A percentile compares a stretch with the other conserved stretches of the same genome.
phyloP scores from a whole-genome alignment of 2,329 filamentous ascomycete genomes.

The Metarhizium rileyi region DNA sequence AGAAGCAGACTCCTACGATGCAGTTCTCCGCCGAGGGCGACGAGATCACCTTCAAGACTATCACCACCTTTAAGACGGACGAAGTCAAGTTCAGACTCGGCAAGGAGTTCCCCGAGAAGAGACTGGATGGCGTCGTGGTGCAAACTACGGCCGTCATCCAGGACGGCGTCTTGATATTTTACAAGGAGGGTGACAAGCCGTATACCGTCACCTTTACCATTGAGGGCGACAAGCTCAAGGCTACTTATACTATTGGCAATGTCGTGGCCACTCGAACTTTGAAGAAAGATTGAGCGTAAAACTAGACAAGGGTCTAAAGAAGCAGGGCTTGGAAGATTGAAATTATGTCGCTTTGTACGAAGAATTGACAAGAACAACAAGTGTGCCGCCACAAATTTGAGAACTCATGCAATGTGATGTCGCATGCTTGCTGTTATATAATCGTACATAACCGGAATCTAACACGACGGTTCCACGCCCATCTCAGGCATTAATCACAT shows the following conservation, averaged over 20 bases:
- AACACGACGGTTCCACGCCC: too few species aligned
- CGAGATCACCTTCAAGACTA: not conserved
- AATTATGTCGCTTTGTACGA: too few species aligned
- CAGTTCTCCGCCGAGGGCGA: not conserved
- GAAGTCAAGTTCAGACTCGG: slow-evolving; percentile 1
- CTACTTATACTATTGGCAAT: not conserved
- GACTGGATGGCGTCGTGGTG: not conserved
- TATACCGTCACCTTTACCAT: not conserved
- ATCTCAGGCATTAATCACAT: too few species aligned
- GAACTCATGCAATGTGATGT: too few species aligned
- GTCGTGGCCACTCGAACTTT: not conserved
- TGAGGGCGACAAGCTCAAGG: not conserved
- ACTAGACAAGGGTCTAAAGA: too few species aligned
- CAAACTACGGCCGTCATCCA: not conserved
- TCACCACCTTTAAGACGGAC: slow-evolving; percentile 2
- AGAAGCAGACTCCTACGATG: not conserved
- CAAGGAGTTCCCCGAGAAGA: not conserved
- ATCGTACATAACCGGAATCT: too few species aligned
- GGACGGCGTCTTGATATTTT: not conserved
- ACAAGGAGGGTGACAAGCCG: slow-evolving; percentile 1
- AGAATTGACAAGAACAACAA: too few species aligned
- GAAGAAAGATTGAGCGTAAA: not conserved
- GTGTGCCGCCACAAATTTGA: too few species aligned
- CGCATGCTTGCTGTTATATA: too few species aligned
- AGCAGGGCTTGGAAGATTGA: too few species aligned